These are phyloP conservation scores for Pythium grandisporangium DNA, from an alignment of 352 stramenopile genomes.

Conservation along the genomic window DNA sequence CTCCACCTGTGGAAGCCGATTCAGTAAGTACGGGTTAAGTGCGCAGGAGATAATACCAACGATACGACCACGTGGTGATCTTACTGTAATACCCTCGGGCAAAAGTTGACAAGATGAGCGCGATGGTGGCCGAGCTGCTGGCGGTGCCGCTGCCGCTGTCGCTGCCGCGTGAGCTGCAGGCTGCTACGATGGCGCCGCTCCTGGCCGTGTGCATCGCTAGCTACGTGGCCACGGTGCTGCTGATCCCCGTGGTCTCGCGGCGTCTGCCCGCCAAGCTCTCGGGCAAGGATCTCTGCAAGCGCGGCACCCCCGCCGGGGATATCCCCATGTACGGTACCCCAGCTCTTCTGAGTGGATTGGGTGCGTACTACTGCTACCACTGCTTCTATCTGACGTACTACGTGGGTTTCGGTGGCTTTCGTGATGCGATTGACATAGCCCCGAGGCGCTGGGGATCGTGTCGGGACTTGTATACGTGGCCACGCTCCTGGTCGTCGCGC, in stretches of 20 bases:
- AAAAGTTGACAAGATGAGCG: no score
- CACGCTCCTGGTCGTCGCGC: constrained; percentile 55
- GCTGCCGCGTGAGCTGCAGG: no score
- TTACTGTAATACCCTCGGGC: no score
- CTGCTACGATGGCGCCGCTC: constrained; percentile 39
- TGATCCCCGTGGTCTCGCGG: constrained; percentile 51
- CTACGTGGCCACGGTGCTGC: constrained; percentile 42
- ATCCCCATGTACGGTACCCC: constrained; percentile 71
- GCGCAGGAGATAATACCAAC: no score
- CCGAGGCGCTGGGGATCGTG: constrained; percentile 83
- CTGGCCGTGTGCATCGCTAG: constrained; percentile 41
- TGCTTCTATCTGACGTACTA: background rate
- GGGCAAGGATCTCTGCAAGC: constrained; percentile 92
- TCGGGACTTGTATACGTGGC: constrained; percentile 80
- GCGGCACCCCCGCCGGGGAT: constrained; percentile 76
- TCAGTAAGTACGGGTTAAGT: no score
- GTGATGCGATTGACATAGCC: constrained; percentile 21
- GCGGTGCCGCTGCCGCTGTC: no score
- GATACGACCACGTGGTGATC: no score
- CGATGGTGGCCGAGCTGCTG: no score
- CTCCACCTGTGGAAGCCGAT: no score
- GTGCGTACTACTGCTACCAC: no score
- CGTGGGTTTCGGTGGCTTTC: background rate
- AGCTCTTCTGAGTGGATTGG: no score
- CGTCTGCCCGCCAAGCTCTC: constrained; percentile 77